These are phyloP conservation scores for Zelonia costaricensis DNA, from an alignment of 208 protist genomes.

Conservation along the genomic window DNA sequence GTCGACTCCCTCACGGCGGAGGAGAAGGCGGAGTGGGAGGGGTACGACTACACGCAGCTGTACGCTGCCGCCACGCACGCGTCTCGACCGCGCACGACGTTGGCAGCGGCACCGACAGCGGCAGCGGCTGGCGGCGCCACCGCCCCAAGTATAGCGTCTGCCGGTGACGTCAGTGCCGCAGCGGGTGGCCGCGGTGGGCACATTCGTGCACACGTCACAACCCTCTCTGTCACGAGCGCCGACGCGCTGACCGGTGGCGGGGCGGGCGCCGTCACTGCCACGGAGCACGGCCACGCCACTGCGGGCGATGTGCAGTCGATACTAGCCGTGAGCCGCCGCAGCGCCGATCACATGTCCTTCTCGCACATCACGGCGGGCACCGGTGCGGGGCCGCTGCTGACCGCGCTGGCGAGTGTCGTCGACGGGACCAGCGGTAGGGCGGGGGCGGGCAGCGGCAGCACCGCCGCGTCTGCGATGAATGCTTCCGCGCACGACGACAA, in stretches of 20 bases:
- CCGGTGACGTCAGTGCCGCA: no score
- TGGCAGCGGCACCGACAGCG: constrained; percentile 1
- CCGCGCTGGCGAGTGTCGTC: no score
- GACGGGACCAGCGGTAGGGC: no score
- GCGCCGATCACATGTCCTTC: neutral
- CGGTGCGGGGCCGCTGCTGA: no score
- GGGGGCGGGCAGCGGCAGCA: no score
- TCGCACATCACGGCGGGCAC: neutral
- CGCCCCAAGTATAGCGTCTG: neutral
- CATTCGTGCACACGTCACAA: no score
- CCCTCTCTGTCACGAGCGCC: no score
- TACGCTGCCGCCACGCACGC: constrained; percentile 13
- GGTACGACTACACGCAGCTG: constrained; percentile 26
- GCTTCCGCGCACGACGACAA: constrained; percentile 3
- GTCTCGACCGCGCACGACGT: neutral
- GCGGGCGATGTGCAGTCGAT: neutral
- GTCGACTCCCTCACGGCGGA: constrained; percentile 23
- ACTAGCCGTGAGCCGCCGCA: neutral
- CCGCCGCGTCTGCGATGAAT: no score
- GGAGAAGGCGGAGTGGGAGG: constrained; percentile 33
- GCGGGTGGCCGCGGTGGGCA: no score
- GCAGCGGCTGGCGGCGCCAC: neutral
- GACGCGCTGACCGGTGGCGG: no score
- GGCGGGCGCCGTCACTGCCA: no score
- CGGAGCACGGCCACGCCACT: no score